Percentiles rank a stretch among this genome's conserved stretches.
These are phyloP conservation scores for Meyerozyma guilliermondii DNA, from an alignment of 1,139 yeast species.

Conservation along the genomic window DNA sequence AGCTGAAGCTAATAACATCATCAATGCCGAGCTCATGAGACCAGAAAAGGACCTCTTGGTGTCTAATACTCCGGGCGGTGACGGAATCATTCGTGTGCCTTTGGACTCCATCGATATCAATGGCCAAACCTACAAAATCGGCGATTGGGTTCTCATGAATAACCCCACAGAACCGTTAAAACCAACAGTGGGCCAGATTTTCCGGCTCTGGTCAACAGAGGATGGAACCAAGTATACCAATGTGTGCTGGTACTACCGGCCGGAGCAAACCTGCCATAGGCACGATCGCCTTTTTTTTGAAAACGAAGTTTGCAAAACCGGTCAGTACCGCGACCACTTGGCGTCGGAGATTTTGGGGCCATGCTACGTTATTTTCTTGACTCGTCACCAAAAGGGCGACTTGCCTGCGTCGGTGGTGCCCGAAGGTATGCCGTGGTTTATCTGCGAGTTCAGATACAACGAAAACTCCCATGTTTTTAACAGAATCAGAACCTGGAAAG, in stretches of 20 bases:
- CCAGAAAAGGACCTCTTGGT: slow-evolving; percentile 79
- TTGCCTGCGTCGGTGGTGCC: slow-evolving; percentile 67
- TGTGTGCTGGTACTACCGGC: slow-evolving; percentile 96
- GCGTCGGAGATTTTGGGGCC: slow-evolving; percentile 88
- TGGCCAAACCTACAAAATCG: slow-evolving; percentile 74
- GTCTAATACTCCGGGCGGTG: slow-evolving; percentile 54
- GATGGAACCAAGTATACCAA: slow-evolving; percentile 87
- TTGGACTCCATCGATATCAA: slow-evolving; percentile 68
- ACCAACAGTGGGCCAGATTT: slow-evolving; percentile 92
- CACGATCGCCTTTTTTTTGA: slow-evolving; percentile 83
- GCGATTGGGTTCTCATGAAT: slow-evolving; percentile 89
- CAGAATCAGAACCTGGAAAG: slow-evolving; percentile 96
- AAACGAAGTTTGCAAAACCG: slow-evolving; percentile 94
- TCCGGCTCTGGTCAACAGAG: slow-evolving; percentile 82
- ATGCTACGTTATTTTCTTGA: slow-evolving; percentile 90
- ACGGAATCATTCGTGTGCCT: slow-evolving; percentile 62
- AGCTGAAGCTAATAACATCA: slow-evolving; percentile 51
- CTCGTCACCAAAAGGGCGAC: slow-evolving; percentile 92
- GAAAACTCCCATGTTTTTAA: slow-evolving; percentile 87
- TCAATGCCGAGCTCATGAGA: slow-evolving; percentile 68
- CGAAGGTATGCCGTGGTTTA: slow-evolving; percentile 75
- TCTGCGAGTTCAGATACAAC: slow-evolving; percentile 93
- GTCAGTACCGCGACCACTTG: slow-evolving; percentile 91
- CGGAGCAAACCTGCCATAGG: slow-evolving; percentile 95
- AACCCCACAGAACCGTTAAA: slow-evolving; percentile 84